A percentile compares a stretch with the other conserved stretches of the same genome.
Conservation (phyloP, 139 green algal species). For the Coelastrella sp. region DNA sequence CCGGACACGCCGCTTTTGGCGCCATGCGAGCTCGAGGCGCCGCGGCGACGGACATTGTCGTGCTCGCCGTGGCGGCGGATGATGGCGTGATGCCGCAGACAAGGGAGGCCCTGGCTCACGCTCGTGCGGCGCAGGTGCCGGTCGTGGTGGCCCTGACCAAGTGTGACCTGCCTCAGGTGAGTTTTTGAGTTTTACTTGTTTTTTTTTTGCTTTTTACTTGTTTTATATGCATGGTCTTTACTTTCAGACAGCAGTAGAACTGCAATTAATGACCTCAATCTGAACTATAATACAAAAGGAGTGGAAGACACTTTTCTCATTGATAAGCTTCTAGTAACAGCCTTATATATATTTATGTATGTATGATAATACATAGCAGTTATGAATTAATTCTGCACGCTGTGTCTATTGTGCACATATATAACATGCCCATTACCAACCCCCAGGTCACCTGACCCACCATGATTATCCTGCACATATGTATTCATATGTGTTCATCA, state of each 20-base stretch:
- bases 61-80: constrained; percentile 92
- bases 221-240: no score
- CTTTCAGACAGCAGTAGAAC: no score
- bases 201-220: no score
- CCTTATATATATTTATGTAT: no score
- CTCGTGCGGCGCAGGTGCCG: constrained; percentile 70
- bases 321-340: no score
- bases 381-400: neutral
- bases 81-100: constrained; percentile 95
- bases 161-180: constrained; percentile 78
- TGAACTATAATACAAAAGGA: no score
- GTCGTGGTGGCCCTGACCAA: constrained; percentile 94
- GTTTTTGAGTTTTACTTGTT: no score
- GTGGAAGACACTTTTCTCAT: no score
- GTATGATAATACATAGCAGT: neutral
- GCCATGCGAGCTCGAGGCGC: constrained; percentile 90
- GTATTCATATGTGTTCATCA: no score
- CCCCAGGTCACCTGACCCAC: no score
- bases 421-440: no score
- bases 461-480: no score
- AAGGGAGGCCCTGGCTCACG: constrained; percentile 82
- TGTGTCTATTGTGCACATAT: neutral
- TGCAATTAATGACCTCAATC: neutral
- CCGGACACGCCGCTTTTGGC: constrained; percentile 93
- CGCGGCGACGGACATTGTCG: constrained; percentile 87